phyloP scores from a whole-genome alignment of 768 basidiomycete species.

The Russula earlei region DNA sequence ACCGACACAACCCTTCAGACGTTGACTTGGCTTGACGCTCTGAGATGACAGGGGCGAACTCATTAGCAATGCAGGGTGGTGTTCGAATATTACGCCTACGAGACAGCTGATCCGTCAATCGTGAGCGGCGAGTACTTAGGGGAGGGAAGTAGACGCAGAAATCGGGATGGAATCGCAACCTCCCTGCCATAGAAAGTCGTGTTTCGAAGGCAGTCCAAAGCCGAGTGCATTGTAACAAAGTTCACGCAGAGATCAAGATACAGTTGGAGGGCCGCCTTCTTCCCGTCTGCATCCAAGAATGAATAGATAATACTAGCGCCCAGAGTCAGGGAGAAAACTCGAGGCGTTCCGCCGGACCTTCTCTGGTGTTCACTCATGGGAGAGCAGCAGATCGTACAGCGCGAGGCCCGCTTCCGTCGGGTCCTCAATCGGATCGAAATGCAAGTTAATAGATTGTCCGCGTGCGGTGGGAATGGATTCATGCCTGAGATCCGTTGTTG shows the following conservation, averaged over 20 bases:
- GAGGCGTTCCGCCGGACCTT: conserved; percentile 29
- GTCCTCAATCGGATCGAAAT: conserved; percentile 40
- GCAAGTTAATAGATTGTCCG: conserved; percentile 27
- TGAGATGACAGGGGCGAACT: conserved; percentile 10
- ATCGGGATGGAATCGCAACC: conserved; percentile 27
- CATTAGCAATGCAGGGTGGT: conserved; percentile 36
- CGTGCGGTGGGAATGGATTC: conserved; percentile 44
- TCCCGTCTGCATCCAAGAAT: conserved; percentile 35
- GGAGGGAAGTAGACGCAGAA: neutral
- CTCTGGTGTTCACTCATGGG: conserved; percentile 37
- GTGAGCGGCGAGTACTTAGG: neutral
- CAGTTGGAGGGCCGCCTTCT: conserved; percentile 34
- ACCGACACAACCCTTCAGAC: conserved; percentile 30
- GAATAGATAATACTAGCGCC: too few species aligned
- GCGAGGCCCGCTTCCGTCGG: conserved; percentile 28
- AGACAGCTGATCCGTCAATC: neutral
- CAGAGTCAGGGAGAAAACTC: neutral
- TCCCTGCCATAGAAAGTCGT: conserved; percentile 34
- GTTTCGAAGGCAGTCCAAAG: conserved; percentile 34
- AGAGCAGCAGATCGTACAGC: conserved; percentile 37
- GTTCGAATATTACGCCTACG: conserved; percentile 37
- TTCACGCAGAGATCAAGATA: conserved; percentile 39
- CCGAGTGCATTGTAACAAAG: conserved; percentile 38
- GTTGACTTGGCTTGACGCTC: neutral
- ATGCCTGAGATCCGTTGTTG: conserved; percentile 38